Evolutionary conservation across 2,329 filamentous ascomycete species (phyloP).

Genomic region (Proliferodiscus dingleyae): DNA sequence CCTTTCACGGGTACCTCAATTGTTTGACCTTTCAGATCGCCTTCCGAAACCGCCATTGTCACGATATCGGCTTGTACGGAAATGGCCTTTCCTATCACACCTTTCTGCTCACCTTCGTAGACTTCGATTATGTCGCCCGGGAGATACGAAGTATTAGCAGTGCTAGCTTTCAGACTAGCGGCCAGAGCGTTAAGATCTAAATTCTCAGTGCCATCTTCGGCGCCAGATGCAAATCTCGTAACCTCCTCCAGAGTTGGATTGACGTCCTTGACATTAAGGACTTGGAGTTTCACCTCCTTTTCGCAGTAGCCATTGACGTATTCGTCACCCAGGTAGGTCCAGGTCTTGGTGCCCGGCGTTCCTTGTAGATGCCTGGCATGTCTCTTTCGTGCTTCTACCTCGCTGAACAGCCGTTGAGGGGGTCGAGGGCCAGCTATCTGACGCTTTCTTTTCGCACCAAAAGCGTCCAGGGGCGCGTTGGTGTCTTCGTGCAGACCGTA

Average conservation of each 20-base stretch:
- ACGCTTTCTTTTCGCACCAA: conserved; percentile 71
- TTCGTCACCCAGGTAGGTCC: conserved; percentile 80
- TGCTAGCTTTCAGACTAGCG: conserved; percentile 80
- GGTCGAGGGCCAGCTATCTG: conserved; percentile 62
- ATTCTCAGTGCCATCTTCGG: conserved; percentile 89
- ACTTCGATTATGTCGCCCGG: conserved; percentile 96
- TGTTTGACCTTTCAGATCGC: conserved; percentile 72
- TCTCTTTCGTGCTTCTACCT: conserved; percentile 85
- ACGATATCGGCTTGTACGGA: conserved; percentile 91
- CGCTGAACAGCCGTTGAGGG: conserved; percentile 87
- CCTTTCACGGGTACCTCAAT: conserved; percentile 93
- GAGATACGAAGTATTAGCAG: conserved; percentile 76
- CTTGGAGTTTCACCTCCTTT: conserved; percentile 88
- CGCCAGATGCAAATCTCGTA: conserved; percentile 83
- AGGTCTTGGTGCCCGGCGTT: conserved; percentile 52
- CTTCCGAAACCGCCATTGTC: conserved; percentile 77
- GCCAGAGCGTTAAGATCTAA: conserved; percentile 88
- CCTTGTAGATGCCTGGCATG: conserved; percentile 59
- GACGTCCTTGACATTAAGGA: conserved; percentile 80
- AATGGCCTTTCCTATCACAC: conserved; percentile 78
- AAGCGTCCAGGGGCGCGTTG: conserved; percentile 36
- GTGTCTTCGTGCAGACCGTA: conserved; percentile 84
- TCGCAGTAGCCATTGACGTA: conserved; percentile 92
- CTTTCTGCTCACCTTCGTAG: conserved; percentile 90
- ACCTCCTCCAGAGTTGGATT: conserved; percentile 93